Evolutionary conservation across 306 rosid species (phyloP), one percentile per base, ranked within the genome.

Genomic region (Potentilla sterilis): DNA sequence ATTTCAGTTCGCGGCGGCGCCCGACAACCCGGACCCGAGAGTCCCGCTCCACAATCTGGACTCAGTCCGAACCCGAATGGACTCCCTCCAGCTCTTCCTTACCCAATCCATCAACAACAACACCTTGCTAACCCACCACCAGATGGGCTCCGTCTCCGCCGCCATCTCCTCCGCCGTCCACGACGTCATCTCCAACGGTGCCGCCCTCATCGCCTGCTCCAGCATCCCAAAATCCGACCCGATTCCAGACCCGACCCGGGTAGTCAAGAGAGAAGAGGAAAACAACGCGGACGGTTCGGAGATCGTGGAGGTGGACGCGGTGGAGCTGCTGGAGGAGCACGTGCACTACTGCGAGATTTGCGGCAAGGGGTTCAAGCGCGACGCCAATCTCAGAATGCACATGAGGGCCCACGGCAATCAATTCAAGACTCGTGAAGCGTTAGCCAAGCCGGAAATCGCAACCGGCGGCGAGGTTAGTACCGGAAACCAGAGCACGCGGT

Each of bases 331-430:
- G 5, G 96, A 88, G 3, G 93, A 91, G 77, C 92, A 88, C 83
- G 58, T 88, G 54, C 98, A 94, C 68, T 86, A 88, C 83, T 94
- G 98, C 75, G 97, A 94, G 73, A 88, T 91, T 32, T 94, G 98
- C 70, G 98, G 98, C 12, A 94, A 94, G 58, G 98, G 96, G 0
- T 94, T 94, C 86, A 88, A 86, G 77, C 94, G 98, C 1, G 98
- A 94, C 44, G 98, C 98, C 72, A 94, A 94, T 62, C 81, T 94
- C 72, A 81, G 98, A 42, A 91, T 94, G 97, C 98, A 94, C 77
- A 94, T 88, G 98, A 81, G 98, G 5, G 97, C 98, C 2, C 98
- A 94, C 75, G 98, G 98, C 8, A 82, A 91, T 67, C 83, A 63
- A 72, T 91, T 87, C 88, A 94, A 94, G 75, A 91, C 96, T 6